phyloP scores from a whole-genome alignment of 805 yeast species.

The Wickerhamiella vanderwaltii region DNA sequence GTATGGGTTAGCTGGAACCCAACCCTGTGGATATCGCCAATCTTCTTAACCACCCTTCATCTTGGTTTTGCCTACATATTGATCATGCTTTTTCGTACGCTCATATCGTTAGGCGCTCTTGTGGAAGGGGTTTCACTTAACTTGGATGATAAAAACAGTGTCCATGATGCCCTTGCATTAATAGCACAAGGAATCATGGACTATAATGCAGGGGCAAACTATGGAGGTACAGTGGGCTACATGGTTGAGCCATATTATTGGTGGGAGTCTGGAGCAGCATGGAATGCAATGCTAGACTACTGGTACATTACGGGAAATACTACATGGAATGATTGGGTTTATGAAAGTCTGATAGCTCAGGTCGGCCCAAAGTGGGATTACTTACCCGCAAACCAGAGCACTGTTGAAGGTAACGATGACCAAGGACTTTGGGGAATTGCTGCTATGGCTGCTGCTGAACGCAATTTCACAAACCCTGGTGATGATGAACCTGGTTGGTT shows the following conservation, averaged over 20 bases:
- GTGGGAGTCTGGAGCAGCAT: constrained; percentile 87
- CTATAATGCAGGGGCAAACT: constrained; percentile 56
- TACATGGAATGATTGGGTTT: constrained; percentile 45
- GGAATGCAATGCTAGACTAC: constrained; percentile 58
- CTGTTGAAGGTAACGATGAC: constrained; percentile 87
- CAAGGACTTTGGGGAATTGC: constrained; percentile 90
- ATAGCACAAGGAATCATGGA: constrained; percentile 65
- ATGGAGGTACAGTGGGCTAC: constrained; percentile 66
- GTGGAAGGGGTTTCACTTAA: constrained; percentile 14
- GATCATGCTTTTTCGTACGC: not conserved
- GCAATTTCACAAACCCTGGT: constrained; percentile 65
- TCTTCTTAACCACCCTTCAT: too few relatives aligned
- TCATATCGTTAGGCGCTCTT: not conserved
- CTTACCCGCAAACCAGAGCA: constrained; percentile 68
- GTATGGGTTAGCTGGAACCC: too few relatives aligned
- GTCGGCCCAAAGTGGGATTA: constrained; percentile 53
- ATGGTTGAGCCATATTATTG: constrained; percentile 68
- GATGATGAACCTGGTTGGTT: constrained; percentile 55
- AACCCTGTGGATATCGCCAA: too few relatives aligned
- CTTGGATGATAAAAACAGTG: constrained; percentile 15
- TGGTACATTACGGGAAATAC: constrained; percentile 57
- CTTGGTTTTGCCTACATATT: too few relatives aligned
- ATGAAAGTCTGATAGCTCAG: constrained; percentile 53
- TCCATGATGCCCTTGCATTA: constrained; percentile 40
- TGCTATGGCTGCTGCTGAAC: constrained; percentile 72